Evolutionary conservation across 352 stramenopile genomes (phyloP).

Genomic region (Sclerospora graminicola): DNA sequence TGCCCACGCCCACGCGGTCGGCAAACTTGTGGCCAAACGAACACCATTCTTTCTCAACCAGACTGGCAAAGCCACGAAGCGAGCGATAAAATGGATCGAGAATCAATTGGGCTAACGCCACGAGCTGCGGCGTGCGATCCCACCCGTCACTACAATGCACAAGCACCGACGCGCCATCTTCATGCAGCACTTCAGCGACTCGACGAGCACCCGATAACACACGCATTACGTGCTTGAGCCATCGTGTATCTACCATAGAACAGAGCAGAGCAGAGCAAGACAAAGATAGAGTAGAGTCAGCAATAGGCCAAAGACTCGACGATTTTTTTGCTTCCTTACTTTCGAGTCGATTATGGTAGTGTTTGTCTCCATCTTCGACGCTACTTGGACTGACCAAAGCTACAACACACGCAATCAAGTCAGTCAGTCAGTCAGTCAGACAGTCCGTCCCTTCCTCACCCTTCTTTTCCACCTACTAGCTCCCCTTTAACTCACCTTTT

Average conservation of each 20-base stretch:
- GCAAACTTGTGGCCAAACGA: too few relatives aligned
- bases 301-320: background rate
- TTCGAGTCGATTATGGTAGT: constrained; percentile 81
- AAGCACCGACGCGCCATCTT: constrained; percentile 72
- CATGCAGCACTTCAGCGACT: constrained; percentile 74
- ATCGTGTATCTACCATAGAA: constrained; percentile 87
- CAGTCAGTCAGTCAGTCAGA: too few relatives aligned
- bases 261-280: too few relatives aligned
- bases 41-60: constrained; percentile 85
- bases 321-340: constrained; percentile 26
- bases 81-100: constrained; percentile 81
- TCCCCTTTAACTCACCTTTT: constrained; percentile 33
- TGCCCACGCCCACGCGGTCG: constrained; percentile 72
- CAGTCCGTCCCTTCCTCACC: too few relatives aligned
- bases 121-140: constrained; percentile 80
- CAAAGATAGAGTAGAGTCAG: background rate
- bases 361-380: constrained; percentile 80
- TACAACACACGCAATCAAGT: constrained; percentile 15
- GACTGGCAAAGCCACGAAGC: constrained; percentile 71
- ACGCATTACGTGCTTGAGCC: constrained; percentile 93
- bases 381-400: constrained; percentile 71
- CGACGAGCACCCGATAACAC: constrained; percentile 59
- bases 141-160: constrained; percentile 84
- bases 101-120: constrained; percentile 73
- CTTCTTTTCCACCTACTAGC: too few relatives aligned